These are phyloP conservation scores for Fraxinus xanthoxyloides DNA, from an alignment of 305 asterid species.

Conservation along the genomic window DNA sequence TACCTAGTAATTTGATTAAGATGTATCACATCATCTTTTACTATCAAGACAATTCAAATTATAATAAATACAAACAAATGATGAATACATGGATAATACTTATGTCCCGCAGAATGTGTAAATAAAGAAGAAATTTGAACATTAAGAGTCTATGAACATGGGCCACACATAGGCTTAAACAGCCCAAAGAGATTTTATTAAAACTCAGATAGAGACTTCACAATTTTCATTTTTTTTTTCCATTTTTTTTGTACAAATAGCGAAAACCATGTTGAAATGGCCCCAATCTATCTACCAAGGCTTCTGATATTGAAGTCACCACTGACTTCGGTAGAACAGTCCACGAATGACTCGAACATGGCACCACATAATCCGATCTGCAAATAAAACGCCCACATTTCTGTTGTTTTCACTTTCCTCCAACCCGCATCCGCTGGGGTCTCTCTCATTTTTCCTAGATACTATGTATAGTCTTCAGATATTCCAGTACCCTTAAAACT, in stretches of 20 bases:
- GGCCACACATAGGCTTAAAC: too few species aligned
- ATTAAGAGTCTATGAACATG: too few species aligned
- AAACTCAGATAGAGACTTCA: too few species aligned
- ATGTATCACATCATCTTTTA: too few species aligned
- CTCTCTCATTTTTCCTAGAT: background rate
- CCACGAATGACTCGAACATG: background rate
- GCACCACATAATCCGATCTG: background rate
- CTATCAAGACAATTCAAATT: too few species aligned
- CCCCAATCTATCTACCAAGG: background rate
- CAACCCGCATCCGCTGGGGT: background rate
- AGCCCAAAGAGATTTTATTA: background rate
- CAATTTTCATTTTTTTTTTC: too few species aligned
- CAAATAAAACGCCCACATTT: background rate
- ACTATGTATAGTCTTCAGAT: background rate
- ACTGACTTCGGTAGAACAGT: background rate
- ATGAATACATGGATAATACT: too few species aligned
- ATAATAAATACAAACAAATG: too few species aligned
- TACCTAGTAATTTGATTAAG: too few species aligned
- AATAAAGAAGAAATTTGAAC: too few species aligned
- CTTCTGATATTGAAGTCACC: background rate
- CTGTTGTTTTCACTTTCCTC: background rate
- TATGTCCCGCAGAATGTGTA: background rate
- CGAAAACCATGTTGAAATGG: background rate
- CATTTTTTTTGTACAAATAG: too few species aligned
- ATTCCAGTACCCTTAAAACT: background rate